Base-by-base conservation (phyloP, 768 basidiomycete species). In the Pholiota microspora region DNA sequence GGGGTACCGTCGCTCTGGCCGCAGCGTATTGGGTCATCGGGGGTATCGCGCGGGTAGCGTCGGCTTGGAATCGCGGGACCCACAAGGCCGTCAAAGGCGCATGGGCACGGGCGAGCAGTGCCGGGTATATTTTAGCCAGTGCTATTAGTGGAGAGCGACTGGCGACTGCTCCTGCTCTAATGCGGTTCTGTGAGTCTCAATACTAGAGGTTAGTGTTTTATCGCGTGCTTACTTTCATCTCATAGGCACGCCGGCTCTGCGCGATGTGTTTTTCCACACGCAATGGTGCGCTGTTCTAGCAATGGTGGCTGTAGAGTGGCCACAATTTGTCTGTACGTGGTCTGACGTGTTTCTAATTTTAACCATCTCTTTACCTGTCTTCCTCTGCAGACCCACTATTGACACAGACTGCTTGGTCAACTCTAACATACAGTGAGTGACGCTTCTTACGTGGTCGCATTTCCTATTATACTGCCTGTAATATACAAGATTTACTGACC, bases 271-370 rank as follows among this genome's bases (percentile, higher is more conserved):
- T 47, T 89, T 93, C 69, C 93, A 95, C 64, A 90, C 94, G 0
- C 94, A 97, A 61, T 98, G 91, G 89, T 92, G 89, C 67, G 82
- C 92, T 35, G 81, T 87, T 28, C 75, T 99, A 12, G 85, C 85
- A 28, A 95, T 97, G 90, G 85, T 98, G 51, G 92, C 96, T 29
- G 93, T 98, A 18, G 81, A 92, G 67, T 99, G 96, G 96, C 96
- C 97, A 0, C 76, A 78, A 13, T 98, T 95, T 69, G 80, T 88
- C 56, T 98, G 94, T 94, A 62, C 60, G 89, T 79, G n/a, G 42
- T 48, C 16, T 28, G 25, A 8, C 23, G n/a, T 29, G 46, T 48
- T 48, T 47, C 25, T 54, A 47, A 36, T 47, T 47, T 29, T 47
- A 47, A 9, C 40, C 24, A 4, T 9, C 15, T 4, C 50, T 31